Conservation (phyloP, 768 basidiomycete species). For the Pleurotus cornucopiae region DNA sequence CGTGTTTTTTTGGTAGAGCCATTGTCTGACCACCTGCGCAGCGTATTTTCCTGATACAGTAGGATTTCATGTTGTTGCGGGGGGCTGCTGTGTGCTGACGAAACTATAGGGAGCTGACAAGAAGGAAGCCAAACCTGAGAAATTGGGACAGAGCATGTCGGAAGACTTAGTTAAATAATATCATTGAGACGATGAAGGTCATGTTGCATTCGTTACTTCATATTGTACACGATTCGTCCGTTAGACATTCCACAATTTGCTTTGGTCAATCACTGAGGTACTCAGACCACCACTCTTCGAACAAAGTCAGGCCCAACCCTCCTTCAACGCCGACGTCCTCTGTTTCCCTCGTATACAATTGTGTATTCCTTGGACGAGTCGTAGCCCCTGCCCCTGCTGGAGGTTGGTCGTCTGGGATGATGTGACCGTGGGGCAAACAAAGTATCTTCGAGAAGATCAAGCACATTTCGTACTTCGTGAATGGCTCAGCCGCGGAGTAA, state of each 20-base stretch:
- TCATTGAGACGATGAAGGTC: no score
- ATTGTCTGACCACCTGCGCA: background rate
- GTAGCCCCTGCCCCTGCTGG: slow-evolving; percentile 65
- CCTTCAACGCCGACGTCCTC: slow-evolving; percentile 57
- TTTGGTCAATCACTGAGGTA: slow-evolving; percentile 29
- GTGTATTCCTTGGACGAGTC: slow-evolving; percentile 75
- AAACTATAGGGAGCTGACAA: no score
- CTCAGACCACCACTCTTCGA: slow-evolving; percentile 82
- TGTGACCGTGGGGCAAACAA: slow-evolving; percentile 65
- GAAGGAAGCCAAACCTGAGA: background rate
- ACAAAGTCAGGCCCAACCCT: slow-evolving; percentile 58
- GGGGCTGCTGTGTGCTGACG: no score
- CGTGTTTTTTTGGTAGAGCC: background rate
- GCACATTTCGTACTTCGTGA: slow-evolving; percentile 94
- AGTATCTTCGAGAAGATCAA: slow-evolving; percentile 72
- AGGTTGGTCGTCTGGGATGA: slow-evolving; percentile 66
- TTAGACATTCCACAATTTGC: background rate
- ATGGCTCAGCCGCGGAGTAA: slow-evolving; percentile 76
- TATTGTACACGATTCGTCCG: no score
- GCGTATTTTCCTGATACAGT: background rate
- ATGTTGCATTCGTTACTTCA: no score
- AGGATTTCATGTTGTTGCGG: background rate
- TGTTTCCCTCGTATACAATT: slow-evolving; percentile 69
- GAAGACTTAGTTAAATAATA: slow-evolving; percentile 11
- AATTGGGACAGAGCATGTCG: slow-evolving; percentile 12